Conservation (phyloP, 208 protist genomes). For the Crithidia acanthocephali region DNA sequence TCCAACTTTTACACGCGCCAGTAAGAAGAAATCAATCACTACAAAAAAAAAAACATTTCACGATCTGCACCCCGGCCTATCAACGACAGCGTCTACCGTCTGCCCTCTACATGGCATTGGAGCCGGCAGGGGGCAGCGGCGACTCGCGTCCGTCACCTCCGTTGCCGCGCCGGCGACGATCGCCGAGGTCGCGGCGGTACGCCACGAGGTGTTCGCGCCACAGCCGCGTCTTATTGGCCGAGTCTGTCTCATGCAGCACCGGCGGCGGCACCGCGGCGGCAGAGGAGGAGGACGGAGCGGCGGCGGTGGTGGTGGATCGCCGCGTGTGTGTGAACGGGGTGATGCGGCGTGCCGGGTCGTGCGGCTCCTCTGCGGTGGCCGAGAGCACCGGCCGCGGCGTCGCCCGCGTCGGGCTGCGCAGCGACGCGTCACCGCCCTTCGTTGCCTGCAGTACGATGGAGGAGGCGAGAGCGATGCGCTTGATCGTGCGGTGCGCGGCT, state of each 20-base stretch:
- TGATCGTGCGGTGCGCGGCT: slow-evolving; percentile 54
- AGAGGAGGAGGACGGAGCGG: neutral
- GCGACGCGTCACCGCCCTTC: slow-evolving; percentile 7
- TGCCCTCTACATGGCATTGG: slow-evolving; percentile 10
- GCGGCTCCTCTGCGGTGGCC: slow-evolving; percentile 24
- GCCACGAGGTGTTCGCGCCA: slow-evolving; percentile 27
- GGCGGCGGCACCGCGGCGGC: neutral
- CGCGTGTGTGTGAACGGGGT: neutral
- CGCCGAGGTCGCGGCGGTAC: slow-evolving; percentile 16
- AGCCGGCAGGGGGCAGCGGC: neutral
- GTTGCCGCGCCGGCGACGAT: neutral
- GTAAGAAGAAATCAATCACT: too few relatives aligned
- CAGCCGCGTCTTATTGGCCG: slow-evolving; percentile 23
- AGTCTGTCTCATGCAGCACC: slow-evolving; percentile 1
- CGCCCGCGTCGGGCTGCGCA: neutral
- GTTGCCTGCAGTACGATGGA: slow-evolving; percentile 51
- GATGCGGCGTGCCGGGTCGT: slow-evolving; percentile 4
- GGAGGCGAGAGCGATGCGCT: slow-evolving; percentile 69
- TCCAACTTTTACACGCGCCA: too few relatives aligned
- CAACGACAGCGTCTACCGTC: too few relatives aligned
- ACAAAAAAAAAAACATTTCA: too few relatives aligned
- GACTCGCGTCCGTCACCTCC: neutral
- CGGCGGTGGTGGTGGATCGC: neutral
- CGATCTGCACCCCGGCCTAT: neutral
- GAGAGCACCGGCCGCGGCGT: slow-evolving; percentile 19